Evolutionary conservation across 257 asterid genomes (phyloP).

Genomic region (Fraxinus quadrangulata): DNA sequence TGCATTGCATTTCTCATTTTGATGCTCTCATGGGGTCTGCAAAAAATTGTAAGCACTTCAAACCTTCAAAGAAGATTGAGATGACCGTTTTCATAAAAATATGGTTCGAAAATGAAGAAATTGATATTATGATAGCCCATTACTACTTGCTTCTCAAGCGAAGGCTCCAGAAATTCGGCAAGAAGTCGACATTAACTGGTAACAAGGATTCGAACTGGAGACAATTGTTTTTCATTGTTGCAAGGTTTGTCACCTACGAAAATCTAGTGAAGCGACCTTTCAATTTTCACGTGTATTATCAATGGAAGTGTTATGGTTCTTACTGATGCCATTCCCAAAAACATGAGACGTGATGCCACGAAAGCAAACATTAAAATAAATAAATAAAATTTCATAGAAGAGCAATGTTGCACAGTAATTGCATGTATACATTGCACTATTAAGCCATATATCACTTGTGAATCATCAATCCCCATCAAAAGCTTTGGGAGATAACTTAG

Average conservation of each 20-base stretch:
- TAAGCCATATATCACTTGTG: neutral
- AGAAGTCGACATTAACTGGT: slow-evolving; percentile 81
- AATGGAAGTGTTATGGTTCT: neutral
- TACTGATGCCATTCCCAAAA: neutral
- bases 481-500: too few relatives aligned
- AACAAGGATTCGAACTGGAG: slow-evolving; percentile 76
- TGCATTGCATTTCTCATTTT: too few relatives aligned
- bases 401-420: neutral
- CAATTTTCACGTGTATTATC: slow-evolving; percentile 1
- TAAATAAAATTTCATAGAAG: neutral
- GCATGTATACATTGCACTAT: neutral
- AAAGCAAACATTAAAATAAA: neutral
- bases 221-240: slow-evolving; percentile 42
- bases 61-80: too few relatives aligned
- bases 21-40: too few relatives aligned
- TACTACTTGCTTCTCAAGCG: slow-evolving; percentile 59
- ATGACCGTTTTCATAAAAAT: too few relatives aligned
- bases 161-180: slow-evolving; percentile 83
- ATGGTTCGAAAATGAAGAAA: too few relatives aligned
- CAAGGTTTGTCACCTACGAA: slow-evolving; percentile 51
- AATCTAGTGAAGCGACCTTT: slow-evolving; percentile 17
- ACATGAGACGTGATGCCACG: slow-evolving; percentile 12
- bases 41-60: too few relatives aligned
- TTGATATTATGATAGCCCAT: slow-evolving; percentile 46
- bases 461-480: neutral